phyloP scores from a whole-genome alignment of 768 basidiomycete genomes.

The Pleurotus platypus region DNA sequence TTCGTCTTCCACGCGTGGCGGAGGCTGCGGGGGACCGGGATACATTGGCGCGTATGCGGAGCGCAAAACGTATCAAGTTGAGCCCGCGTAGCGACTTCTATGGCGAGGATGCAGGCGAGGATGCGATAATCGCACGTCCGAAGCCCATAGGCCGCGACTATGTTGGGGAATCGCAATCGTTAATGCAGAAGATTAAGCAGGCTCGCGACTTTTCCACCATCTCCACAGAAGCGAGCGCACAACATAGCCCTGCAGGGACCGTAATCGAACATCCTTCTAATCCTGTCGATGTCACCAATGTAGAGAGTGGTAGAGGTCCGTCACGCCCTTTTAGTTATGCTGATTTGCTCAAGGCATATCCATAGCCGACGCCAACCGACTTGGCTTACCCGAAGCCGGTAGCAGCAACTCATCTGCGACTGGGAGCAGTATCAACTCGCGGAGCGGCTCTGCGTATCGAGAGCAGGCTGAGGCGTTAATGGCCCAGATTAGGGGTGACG shows the following conservation, averaged over 20 bases:
- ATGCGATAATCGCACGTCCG: conserved; percentile 46
- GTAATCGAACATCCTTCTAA: background rate
- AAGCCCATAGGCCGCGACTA: conserved; percentile 57
- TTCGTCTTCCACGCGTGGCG: conserved; percentile 45
- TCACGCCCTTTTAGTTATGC: too few species aligned
- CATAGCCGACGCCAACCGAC: conserved; percentile 26
- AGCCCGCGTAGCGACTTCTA: conserved; percentile 63
- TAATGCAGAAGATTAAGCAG: conserved; percentile 80
- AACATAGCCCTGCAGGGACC: conserved; percentile 23
- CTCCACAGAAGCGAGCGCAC: conserved; percentile 53
- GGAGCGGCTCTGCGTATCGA: conserved; percentile 44
- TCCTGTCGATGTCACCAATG: too few species aligned
- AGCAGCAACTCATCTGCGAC: conserved; percentile 30
- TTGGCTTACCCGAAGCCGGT: conserved; percentile 28
- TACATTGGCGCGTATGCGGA: conserved; percentile 57
- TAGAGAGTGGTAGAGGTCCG: too few species aligned
- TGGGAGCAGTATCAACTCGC: conserved; percentile 45
- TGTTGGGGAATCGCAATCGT: conserved; percentile 69
- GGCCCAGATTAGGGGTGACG: conserved; percentile 81
- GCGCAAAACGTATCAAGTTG: conserved; percentile 77
- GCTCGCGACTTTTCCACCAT: conserved; percentile 77
- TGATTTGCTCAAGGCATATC: conserved; percentile 18
- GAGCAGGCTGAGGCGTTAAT: conserved; percentile 77
- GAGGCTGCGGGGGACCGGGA: conserved; percentile 32
- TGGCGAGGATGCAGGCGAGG: conserved; percentile 45